Base-by-base conservation (phyloP, 495 filamentous ascomycete genomes). In the Bathelium albidoporum region DNA sequence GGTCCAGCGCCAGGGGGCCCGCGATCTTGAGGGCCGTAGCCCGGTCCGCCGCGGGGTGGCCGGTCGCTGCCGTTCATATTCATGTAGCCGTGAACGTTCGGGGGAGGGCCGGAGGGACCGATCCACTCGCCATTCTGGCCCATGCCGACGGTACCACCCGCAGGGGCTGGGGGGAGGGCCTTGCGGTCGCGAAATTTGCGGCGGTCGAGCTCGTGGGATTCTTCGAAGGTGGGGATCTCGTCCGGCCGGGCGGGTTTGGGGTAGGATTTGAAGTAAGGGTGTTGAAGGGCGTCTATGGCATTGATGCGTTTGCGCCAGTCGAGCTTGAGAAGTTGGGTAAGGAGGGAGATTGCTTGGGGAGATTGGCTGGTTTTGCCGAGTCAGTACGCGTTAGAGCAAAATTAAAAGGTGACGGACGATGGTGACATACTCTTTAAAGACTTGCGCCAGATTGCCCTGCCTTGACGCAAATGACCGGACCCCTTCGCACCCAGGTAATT, bases 181-280 rank as follows among this genome's bases (percentile, higher is more conserved):
- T 84, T 85, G 70, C 87, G 87, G 65, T 92, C 84, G 64, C 93
- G 87, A 70, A 91, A 89, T 72, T 90, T 93, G 63, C 91, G 83
- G 36, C 94, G 85, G 70, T 99, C 94, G 24, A 97, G 78, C 74
- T 99, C 94, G 76, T 99, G 94, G 20, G 90, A 96, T 66, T 97
- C 95, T 66, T 94, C 88, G 67, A 95, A 97, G 20, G 77, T 81
- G 24, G 94, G 94, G 24, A 99, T 76, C 36, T 97, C 92, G 64
- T 85, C 83, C 2, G 93, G 87, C 59, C 79, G 80, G 20, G 91
- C 85, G 11, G 94, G 95, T n/a, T 84, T 79, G 22, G 94, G 95
- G 2, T 80, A 73, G 20, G 78, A 87, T 45, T 80, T 82, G 74
- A 99, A 99, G 73, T 97, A 99, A 9, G 89, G 87, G 73, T 99